Percentiles rank a stretch among this genome's conserved stretches.
These are phyloP conservation scores for Botrytis galanthina DNA, from an alignment of 2,329 filamentous ascomycete genomes.

Conservation along the genomic window DNA sequence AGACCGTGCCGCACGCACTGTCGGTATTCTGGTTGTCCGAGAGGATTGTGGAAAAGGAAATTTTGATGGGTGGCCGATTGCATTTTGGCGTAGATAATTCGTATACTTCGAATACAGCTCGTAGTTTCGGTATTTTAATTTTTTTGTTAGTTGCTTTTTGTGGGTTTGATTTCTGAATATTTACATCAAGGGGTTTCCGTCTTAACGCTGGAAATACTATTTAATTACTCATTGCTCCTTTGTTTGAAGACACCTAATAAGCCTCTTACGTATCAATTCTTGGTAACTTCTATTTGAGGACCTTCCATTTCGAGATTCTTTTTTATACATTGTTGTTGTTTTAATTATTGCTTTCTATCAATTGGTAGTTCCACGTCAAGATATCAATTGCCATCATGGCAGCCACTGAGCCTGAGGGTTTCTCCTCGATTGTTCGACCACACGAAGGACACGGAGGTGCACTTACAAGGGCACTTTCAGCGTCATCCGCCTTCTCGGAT, in stretches of 20 bases:
- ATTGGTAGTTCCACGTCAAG: background rate
- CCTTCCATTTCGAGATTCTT: background rate
- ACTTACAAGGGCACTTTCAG: conserved; percentile 24
- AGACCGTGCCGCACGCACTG: background rate
- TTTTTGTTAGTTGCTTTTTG: background rate
- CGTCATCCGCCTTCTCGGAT: conserved; percentile 22
- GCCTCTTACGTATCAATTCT: conserved; percentile 1
- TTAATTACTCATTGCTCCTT: background rate
- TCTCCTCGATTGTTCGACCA: conserved; percentile 14
- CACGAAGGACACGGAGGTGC: background rate
- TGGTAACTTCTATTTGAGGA: background rate
- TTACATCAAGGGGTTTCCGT: background rate
- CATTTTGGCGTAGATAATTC: background rate
- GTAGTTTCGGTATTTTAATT: background rate
- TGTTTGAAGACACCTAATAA: background rate
- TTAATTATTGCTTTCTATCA: background rate
- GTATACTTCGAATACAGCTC: background rate
- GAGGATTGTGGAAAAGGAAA: background rate
- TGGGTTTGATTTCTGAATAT: background rate
- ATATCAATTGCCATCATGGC: conserved; percentile 20
- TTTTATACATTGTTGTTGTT: background rate
- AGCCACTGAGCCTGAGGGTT: conserved; percentile 24
- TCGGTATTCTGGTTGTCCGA: conserved; percentile 15
- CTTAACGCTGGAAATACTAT: background rate
- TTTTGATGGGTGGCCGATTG: background rate